Percentiles rank a stretch among this genome's conserved stretches.
Conservation (phyloP, 768 basidiomycete genomes). For the Chalciporus piperatus region DNA sequence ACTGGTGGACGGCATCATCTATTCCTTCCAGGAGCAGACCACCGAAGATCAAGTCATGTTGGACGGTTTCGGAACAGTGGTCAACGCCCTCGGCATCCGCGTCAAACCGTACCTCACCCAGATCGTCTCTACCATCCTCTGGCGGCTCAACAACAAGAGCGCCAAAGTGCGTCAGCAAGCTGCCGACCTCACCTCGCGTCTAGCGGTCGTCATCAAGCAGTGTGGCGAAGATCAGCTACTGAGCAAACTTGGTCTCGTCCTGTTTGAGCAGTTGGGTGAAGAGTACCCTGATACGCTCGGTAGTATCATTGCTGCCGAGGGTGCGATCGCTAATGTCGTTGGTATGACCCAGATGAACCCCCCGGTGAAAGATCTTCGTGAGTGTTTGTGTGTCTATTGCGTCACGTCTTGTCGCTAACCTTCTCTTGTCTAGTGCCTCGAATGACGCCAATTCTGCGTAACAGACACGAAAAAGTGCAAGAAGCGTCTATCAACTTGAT, state of each 20-base stretch:
- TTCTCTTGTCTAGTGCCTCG: constrained; percentile 71
- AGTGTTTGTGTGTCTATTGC: constrained; percentile 36
- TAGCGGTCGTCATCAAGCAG: constrained; percentile 98
- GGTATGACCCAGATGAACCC: constrained; percentile 99
- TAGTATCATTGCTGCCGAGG: constrained; percentile 98
- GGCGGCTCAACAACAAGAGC: constrained; percentile 99
- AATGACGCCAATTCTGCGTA: constrained; percentile 99
- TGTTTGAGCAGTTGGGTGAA: constrained; percentile 98
- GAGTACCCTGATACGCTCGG: constrained; percentile 99
- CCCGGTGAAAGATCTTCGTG: constrained; percentile 96
- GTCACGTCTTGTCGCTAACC: not conserved
- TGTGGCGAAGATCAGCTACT: constrained; percentile 95
- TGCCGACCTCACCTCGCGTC: constrained; percentile 93
- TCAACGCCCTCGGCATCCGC: constrained; percentile 92
- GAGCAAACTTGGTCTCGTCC: constrained; percentile 92
- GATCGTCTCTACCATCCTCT: constrained; percentile 97
- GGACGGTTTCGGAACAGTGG: constrained; percentile 96
- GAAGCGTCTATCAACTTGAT: constrained; percentile 99
- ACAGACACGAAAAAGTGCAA: constrained; percentile 99
- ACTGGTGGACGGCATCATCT: constrained; percentile 97
- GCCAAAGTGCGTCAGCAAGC: constrained; percentile 99
- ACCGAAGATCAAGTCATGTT: constrained; percentile 99
- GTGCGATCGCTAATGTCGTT: constrained; percentile 98
- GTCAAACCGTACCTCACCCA: constrained; percentile 99
- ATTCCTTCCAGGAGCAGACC: constrained; percentile 99